phyloP scores from a whole-genome alignment of 2,329 filamentous ascomycete species.

The Seiridium cupressi region DNA sequence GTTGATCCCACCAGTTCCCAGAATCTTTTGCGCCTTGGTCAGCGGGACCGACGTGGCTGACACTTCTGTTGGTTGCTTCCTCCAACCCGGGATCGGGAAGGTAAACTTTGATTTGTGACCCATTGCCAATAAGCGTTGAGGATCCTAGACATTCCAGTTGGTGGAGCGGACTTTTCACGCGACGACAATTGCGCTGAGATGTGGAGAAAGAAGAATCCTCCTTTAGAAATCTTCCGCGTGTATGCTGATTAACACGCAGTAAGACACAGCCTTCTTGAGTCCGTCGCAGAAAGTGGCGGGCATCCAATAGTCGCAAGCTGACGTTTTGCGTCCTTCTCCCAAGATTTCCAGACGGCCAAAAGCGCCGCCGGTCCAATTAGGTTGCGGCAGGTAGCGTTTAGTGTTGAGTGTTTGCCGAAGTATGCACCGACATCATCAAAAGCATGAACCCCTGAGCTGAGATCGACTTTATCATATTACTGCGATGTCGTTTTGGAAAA shows the following conservation, averaged over 20 bases:
- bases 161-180: not conserved
- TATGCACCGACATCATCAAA: not conserved
- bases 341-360: not conserved
- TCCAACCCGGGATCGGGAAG: conserved; percentile 47
- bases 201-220: not conserved
- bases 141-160: not conserved
- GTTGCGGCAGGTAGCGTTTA: not conserved
- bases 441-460: not conserved
- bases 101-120: conserved; percentile 42
- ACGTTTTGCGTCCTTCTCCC: not conserved
- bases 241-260: no score
- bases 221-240: no score
- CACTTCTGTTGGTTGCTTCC: conserved; percentile 33
- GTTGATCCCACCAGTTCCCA: conserved; percentile 43
- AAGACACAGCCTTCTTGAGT: no score
- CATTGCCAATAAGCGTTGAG: conserved; percentile 25
- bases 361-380: not conserved
- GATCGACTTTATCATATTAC: not conserved
- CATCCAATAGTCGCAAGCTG: not conserved
- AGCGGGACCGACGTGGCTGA: conserved; percentile 33
- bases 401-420: not conserved
- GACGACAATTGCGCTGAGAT: not conserved
- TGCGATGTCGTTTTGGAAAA: not conserved
- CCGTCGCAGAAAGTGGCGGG: no score
- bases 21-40: conserved; percentile 51